A percentile compares a stretch with the other conserved stretches of the same genome.
Evolutionary conservation across 1,284 basidiomycete species (phyloP).

Genomic region (Trichosporon asahii): DNA sequence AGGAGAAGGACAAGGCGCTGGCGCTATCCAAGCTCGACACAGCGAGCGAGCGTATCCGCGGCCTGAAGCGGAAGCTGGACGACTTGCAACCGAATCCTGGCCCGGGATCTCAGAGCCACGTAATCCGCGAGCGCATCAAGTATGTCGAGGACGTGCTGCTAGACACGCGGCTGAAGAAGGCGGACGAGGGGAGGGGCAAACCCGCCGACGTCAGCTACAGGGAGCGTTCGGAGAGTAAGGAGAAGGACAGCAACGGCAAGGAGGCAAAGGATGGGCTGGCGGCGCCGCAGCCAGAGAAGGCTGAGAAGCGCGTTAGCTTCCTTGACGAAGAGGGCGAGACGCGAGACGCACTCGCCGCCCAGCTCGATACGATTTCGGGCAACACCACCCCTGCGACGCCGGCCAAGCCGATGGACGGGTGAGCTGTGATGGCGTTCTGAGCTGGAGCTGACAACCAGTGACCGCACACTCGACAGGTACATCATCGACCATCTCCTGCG

Average conservation of each 20-base stretch:
- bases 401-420: conserved; percentile 2
- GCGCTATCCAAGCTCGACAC: conserved; percentile 37
- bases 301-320: conserved; percentile 7
- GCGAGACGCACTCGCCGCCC: background rate
- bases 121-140: conserved; percentile 20
- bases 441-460: conserved; percentile 14
- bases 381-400: background rate
- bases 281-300: conserved; percentile 1
- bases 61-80: conserved; percentile 52
- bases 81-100: conserved; percentile 21
- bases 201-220: background rate
- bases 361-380: conserved; percentile 8
- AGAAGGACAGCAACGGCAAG: background rate
- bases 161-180: conserved; percentile 3
- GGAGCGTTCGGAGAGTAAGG: background rate
- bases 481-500: conserved; percentile 87
- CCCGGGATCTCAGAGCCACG: conserved; percentile 3
- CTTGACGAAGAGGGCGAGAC: conserved; percentile 13
- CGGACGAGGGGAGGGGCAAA: background rate
- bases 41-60: conserved; percentile 40
- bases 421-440: background rate
- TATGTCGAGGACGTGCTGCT: conserved; percentile 22
- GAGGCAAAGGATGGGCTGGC: background rate
- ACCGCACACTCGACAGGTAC: conserved; percentile 69
- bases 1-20: conserved; percentile 22